phyloP scores from a whole-genome alignment of 1,139 yeast species.

The Torulaspora pretoriensis region DNA sequence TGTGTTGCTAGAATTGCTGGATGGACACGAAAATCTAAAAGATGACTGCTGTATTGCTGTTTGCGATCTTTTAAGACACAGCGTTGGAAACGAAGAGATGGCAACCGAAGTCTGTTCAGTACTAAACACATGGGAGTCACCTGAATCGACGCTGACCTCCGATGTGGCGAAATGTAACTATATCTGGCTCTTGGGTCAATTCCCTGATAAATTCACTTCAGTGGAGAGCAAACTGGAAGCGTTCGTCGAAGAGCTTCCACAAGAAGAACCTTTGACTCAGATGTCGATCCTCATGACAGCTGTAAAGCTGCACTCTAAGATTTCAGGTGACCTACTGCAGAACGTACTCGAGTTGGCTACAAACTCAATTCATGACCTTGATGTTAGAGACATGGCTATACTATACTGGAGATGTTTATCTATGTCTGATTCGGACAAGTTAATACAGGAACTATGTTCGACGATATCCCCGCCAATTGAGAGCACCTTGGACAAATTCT shows the following conservation, averaged over 20 bases:
- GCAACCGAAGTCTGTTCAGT: slow-evolving; percentile 28
- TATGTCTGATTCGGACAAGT: slow-evolving; percentile 40
- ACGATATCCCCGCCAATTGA: slow-evolving; percentile 66
- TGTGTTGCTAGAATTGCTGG: slow-evolving; percentile 66
- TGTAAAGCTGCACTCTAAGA: slow-evolving; percentile 56
- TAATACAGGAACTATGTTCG: slow-evolving; percentile 29
- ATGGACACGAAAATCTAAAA: slow-evolving; percentile 71
- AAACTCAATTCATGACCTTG: slow-evolving; percentile 79
- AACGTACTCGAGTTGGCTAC: slow-evolving; percentile 73
- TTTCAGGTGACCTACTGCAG: slow-evolving; percentile 55
- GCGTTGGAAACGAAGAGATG: slow-evolving; percentile 50
- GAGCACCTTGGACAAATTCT: slow-evolving; percentile 66
- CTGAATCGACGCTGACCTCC: slow-evolving; percentile 27
- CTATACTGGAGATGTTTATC: slow-evolving; percentile 92
- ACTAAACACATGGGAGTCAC: slow-evolving; percentile 30
- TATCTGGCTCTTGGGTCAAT: slow-evolving; percentile 87
- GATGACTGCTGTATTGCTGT: slow-evolving; percentile 78
- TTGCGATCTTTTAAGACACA: slow-evolving; percentile 75
- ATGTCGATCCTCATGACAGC: slow-evolving; percentile 70
- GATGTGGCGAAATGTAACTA: slow-evolving; percentile 42
- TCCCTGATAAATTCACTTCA: slow-evolving; percentile 66
- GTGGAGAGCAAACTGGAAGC: slow-evolving; percentile 43
- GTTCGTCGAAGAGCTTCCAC: slow-evolving; percentile 61
- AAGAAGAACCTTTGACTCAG: slow-evolving; percentile 73
- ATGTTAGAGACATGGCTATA: slow-evolving; percentile 90